Evolutionary conservation across 2,329 filamentous ascomycete genomes (phyloP).

Genomic region (Fusarium cyanostomum): DNA sequence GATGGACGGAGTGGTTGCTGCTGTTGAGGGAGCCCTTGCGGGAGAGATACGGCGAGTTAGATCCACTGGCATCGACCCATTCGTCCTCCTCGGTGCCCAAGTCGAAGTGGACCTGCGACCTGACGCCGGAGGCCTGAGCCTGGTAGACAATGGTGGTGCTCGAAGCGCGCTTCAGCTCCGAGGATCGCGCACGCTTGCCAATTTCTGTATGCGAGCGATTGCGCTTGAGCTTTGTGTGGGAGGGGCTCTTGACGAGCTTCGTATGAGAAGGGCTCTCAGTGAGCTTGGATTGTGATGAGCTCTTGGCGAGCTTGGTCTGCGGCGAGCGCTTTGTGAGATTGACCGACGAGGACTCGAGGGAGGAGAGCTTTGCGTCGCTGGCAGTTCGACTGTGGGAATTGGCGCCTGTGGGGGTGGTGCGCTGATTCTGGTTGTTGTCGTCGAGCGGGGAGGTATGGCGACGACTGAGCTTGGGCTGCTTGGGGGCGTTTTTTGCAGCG

Average conservation of each 20-base stretch:
- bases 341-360: slow-evolving; percentile 54
- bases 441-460: slow-evolving; percentile 54
- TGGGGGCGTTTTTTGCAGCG: slow-evolving; percentile 60
- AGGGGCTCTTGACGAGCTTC: slow-evolving; percentile 51
- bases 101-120: slow-evolving; percentile 70
- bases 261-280: slow-evolving; percentile 58
- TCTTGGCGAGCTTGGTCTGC: slow-evolving; percentile 64
- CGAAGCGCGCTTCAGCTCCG: slow-evolving; percentile 62
- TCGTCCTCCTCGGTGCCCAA: slow-evolving; percentile 68
- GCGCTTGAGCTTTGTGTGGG: slow-evolving; percentile 58
- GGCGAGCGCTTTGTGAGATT: slow-evolving; percentile 65
- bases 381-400: slow-evolving; percentile 58
- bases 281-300: slow-evolving; percentile 62
- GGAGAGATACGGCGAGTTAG: slow-evolving; percentile 66
- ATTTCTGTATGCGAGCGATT: slow-evolving; percentile 36
- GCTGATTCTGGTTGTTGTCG: slow-evolving; percentile 43
- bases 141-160: slow-evolving; percentile 61
- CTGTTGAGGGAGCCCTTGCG: slow-evolving; percentile 59
- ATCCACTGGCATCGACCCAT: slow-evolving; percentile 74
- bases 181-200: slow-evolving; percentile 66
- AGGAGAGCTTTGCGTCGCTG: slow-evolving; percentile 60
- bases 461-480: slow-evolving; percentile 58
- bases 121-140: slow-evolving; percentile 54
- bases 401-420: slow-evolving; percentile 30
- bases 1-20: slow-evolving; percentile 57